Conservation (phyloP, 2,329 filamentous ascomycete genomes). For the Neoascochyta sp. region DNA sequence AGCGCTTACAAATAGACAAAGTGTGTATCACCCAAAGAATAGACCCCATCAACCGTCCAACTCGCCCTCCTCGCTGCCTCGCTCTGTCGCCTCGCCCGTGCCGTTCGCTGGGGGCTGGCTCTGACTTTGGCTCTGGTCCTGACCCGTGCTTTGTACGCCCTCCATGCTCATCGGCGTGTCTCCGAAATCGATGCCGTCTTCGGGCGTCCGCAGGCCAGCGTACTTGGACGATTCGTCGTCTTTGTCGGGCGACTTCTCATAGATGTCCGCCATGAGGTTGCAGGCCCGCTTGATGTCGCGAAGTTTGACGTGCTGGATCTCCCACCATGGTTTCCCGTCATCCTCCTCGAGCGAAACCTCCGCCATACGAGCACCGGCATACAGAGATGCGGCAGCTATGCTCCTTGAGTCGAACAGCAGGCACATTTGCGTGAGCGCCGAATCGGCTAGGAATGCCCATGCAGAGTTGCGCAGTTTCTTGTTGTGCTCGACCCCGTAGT, state of each 20-base stretch:
- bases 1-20: too few species aligned
- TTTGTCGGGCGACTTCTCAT: constrained; percentile 41
- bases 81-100: constrained; percentile 17
- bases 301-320: constrained; percentile 67
- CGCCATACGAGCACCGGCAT: constrained; percentile 76
- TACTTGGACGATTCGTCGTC: constrained; percentile 46
- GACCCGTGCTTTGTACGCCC: constrained; percentile 16
- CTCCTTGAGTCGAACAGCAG: constrained; percentile 74
- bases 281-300: constrained; percentile 69
- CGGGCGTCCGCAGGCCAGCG: constrained; percentile 42
- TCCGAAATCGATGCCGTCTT: constrained; percentile 34
- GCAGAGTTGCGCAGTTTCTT: constrained; percentile 78
- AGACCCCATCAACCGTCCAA: too few species aligned
- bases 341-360: constrained; percentile 69
- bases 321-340: constrained; percentile 82
- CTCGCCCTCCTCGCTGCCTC: constrained; percentile 47
- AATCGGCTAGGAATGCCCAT: constrained; percentile 94
- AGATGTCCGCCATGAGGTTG: constrained; percentile 64
- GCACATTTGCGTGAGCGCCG: constrained; percentile 77
- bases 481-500: constrained; percentile 71
- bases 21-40: too few species aligned
- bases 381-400: constrained; percentile 80
- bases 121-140: constrained; percentile 13
- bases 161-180: constrained; percentile 31
- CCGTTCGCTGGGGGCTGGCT: constrained; percentile 21